Conservation (phyloP, 2,329 filamentous ascomycete species). For the Sporothrix humicola region DNA sequence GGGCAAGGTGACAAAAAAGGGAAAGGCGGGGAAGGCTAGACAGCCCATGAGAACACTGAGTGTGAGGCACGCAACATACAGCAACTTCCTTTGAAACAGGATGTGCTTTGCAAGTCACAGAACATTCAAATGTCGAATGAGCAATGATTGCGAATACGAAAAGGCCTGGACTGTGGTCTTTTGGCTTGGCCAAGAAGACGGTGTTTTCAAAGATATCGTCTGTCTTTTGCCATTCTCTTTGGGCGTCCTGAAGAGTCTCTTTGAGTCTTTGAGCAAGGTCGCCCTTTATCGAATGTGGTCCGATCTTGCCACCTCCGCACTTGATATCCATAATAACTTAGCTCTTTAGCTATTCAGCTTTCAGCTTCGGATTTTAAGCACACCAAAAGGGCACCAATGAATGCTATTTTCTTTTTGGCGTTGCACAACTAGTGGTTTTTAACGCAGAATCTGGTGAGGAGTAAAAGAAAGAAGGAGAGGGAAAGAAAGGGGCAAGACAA, state of each 20-base stretch:
- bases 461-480: not conserved
- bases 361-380: not conserved
- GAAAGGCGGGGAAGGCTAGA: not conserved
- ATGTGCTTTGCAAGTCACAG: not conserved
- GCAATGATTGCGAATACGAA: not conserved
- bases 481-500: not conserved
- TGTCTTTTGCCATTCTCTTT: not conserved
- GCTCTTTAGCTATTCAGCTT: not conserved
- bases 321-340: not conserved
- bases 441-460: not conserved
- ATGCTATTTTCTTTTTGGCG: not conserved
- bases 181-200: not conserved
- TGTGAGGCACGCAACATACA: not conserved
- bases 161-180: not conserved
- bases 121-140: not conserved
- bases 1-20: not conserved
- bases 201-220: not conserved
- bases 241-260: not conserved
- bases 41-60: not conserved
- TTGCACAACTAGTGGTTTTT: slow-evolving; percentile 12
- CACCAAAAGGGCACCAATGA: too few relatives aligned
- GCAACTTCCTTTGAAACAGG: not conserved
- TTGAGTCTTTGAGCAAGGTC: too few relatives aligned
- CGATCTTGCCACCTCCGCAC: slow-evolving; percentile 20
- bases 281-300: not conserved